A percentile compares a stretch with the other conserved stretches of the same genome.
These are phyloP conservation scores for Pontederia crassipes DNA, from an alignment of 176 grass and related monocot species.

Conservation along the genomic window DNA sequence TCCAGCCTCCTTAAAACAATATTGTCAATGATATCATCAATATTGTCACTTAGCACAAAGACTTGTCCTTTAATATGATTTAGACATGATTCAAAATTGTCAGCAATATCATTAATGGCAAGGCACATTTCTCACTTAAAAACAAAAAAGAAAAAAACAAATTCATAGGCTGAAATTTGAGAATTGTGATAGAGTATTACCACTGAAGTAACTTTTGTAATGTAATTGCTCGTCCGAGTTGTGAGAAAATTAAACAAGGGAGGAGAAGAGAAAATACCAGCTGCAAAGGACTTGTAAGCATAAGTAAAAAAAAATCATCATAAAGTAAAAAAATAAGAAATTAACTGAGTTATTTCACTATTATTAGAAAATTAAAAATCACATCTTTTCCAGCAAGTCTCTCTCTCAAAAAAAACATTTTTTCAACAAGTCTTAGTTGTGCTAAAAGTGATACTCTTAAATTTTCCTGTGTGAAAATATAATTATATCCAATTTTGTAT, in stretches of 20 bases:
- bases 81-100: no score
- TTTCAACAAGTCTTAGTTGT: neutral
- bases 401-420: neutral
- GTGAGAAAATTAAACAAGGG: slow-evolving; percentile 96
- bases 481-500: no score
- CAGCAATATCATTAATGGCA: no score
- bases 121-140: neutral
- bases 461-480: no score
- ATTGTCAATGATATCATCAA: no score
- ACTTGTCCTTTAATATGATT: no score
- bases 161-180: neutral
- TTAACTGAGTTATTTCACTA: neutral
- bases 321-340: neutral
- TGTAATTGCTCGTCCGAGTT: slow-evolving; percentile 81
- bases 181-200: slow-evolving; percentile 35
- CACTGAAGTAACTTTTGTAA: slow-evolving; percentile 69
- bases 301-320: no score
- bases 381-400: neutral
- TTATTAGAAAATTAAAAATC: neutral
- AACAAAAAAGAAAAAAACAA: neutral
- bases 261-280: slow-evolving; percentile 98
- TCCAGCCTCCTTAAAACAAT: no score
- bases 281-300: slow-evolving; percentile 27
- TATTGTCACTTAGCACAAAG: no score
- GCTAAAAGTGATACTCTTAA: no score